Evolutionary conservation across 2,329 filamentous ascomycete genomes (phyloP).

Genomic region (Cordyceps javanica): DNA sequence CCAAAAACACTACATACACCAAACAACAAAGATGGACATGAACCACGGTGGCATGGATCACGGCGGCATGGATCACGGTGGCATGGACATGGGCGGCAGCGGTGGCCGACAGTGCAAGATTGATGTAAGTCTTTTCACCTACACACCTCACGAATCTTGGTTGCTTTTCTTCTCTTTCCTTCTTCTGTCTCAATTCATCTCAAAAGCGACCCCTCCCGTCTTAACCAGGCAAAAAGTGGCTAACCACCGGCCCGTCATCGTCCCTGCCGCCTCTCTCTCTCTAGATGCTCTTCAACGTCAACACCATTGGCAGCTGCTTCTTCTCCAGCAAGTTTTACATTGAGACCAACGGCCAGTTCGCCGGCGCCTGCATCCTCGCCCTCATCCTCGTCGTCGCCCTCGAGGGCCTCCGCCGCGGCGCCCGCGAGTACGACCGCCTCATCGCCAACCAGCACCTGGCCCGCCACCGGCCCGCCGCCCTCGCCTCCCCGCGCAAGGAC

Average conservation of each 20-base stretch:
- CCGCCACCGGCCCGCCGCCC: conserved; percentile 21
- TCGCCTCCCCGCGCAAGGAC: conserved; percentile 18
- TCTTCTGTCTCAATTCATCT: too few species aligned
- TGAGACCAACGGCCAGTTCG: conserved; percentile 64
- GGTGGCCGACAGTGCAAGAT: conserved; percentile 33
- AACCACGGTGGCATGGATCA: conserved; percentile 15
- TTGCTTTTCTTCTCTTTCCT: too few species aligned
- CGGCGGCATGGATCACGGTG: conserved; percentile 16
- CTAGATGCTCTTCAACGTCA: conserved; percentile 78
- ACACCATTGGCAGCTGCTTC: conserved; percentile 67
- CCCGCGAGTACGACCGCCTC: conserved; percentile 67
- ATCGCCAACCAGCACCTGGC: conserved; percentile 49
- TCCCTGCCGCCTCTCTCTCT: too few species aligned
- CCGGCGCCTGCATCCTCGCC: conserved; percentile 72
- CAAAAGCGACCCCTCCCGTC: too few species aligned
- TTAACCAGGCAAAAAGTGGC: not conserved
- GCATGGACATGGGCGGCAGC: conserved; percentile 16
- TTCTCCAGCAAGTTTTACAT: conserved; percentile 65
- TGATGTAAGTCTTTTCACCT: conserved; percentile 24
- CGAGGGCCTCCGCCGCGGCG: conserved; percentile 63
- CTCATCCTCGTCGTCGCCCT: conserved; percentile 66
- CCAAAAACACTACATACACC: too few species aligned
- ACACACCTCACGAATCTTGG: too few species aligned
- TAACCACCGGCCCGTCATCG: conserved; percentile 4
- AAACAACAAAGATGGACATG: too few species aligned